Evolutionary conservation across 129 eudicot species (phyloP), one percentile per base, ranked within the genome.

Genomic region (Oenanthe sinensis): DNA sequence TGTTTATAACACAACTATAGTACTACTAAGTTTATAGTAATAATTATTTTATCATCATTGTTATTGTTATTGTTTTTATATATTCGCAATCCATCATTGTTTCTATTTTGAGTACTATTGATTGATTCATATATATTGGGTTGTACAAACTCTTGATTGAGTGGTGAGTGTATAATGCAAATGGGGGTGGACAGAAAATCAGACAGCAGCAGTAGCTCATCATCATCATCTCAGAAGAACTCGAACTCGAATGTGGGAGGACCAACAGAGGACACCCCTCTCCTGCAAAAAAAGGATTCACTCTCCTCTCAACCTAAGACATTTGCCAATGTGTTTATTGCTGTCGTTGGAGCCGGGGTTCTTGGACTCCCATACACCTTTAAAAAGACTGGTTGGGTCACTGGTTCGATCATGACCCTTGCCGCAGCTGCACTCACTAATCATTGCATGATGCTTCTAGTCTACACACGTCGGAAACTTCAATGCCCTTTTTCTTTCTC

Each of bases 361-460:
- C 91, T 92, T 12, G 96, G 97, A 14, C 93, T 92, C 17, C 97
- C 97, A 1, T 92, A 92, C 81, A 92, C 96, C 14, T 88, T 92
- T 86, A 85, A 82, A 89, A 87, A 83, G 50, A 88, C 93, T 49
- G 97, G 97, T 5, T 92, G 93, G 97, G 4, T 92, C 33, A 88
- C 91, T 24, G 81, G 91, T 46, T 81, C 87, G 55, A 1, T 81
- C 69, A 87, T 81, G 83, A 78, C 90, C 52, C 83, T 85, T 71
- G 71, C 36, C 55, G 88, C 88, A 47, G 84, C 93, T 67, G 83
- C 70, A 44, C 87, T 92, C 40, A 91, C 89, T 22, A 88, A 90
- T 77, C 84, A 90, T 43, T 84, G 96, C 72, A 90, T 90, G 97
- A 83, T 92, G 86, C 82, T 89, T 17, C 80, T 89, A 4, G 75